phyloP scores from a whole-genome alignment of 2,329 filamentous ascomycete species.

The Capronia americana region DNA sequence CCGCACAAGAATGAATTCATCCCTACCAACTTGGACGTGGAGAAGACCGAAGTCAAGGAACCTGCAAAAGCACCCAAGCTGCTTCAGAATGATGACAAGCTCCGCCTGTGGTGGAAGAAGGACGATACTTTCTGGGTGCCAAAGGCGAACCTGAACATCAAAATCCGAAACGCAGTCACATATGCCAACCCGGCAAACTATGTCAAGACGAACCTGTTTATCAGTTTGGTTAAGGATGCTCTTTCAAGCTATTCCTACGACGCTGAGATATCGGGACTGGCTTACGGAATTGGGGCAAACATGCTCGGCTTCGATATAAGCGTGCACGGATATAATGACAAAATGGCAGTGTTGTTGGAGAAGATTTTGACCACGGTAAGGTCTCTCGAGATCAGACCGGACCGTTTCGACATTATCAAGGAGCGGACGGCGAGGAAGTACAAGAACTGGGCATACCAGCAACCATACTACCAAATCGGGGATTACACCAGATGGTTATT shows the following conservation, averaged over 20 bases:
- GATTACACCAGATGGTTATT: slow-evolving; percentile 83
- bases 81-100: slow-evolving; percentile 80
- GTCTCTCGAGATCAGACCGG: slow-evolving; percentile 81
- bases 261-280: slow-evolving; percentile 86
- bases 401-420: slow-evolving; percentile 89
- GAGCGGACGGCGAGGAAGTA: slow-evolving; percentile 78
- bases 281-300: slow-evolving; percentile 78
- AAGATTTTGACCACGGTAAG: slow-evolving; percentile 85
- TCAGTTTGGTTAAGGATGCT: slow-evolving; percentile 84
- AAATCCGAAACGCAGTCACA: slow-evolving; percentile 78
- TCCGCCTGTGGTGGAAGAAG: slow-evolving; percentile 96
- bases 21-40: slow-evolving; percentile 88
- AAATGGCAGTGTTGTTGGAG: slow-evolving; percentile 86
- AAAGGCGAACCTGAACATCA: slow-evolving; percentile 85
- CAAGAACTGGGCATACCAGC: slow-evolving; percentile 85
- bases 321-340: slow-evolving; percentile 93
- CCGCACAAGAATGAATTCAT: slow-evolving; percentile 97
- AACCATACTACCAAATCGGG: slow-evolving; percentile 86
- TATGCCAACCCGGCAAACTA: slow-evolving; percentile 77
- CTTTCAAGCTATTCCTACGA: slow-evolving; percentile 95
- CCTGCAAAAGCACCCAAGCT: slow-evolving; percentile 77
- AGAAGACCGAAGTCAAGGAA: slow-evolving; percentile 86
- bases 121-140: slow-evolving; percentile 99
- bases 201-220: slow-evolving; percentile 79
- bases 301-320: slow-evolving; percentile 76